Base-by-base conservation (phyloP, 2,329 filamentous ascomycete genomes). In the Diaporthe sp. region DNA sequence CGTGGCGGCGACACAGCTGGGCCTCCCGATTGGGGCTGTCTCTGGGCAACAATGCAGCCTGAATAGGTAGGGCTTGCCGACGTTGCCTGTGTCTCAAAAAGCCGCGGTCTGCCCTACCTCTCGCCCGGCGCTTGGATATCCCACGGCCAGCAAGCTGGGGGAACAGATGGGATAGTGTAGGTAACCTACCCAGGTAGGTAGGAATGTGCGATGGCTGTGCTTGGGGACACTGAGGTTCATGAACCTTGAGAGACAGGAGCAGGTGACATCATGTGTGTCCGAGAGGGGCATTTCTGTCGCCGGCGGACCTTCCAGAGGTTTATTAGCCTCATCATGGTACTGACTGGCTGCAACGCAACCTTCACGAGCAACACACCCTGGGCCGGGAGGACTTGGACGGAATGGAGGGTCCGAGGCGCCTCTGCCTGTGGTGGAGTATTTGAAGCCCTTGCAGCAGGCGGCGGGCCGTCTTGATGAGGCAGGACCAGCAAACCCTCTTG, bases 21-120 rank as follows among this genome's bases (percentile, higher is more conserved):
- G 47, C 60, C 70, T 42, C 25, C 70, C 70, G 58, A 45, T 40
- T 64, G 47, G 45, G 25, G 47, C 60, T 28, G 47, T 68, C 47
- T 54, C 47, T 68, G 47, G 50, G 17, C 64, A 40, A 68, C 64
- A 68, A 40, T 22, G 47, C 64, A 54, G 70, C 60, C 70, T 72
- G 47, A 54, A 54, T 45, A 55, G 70, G 70, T 72, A 72, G 70
- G 70, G 70, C 70, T 72, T 72, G 70, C 70, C 57, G 69, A 72
- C 45, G 70, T 72, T 72, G 70, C 38, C 47, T 45, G 22, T 64
- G 70, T 72, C 60, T 72, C 70, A 72, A 55, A 42, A 64, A 54
- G 64, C 64, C 64, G 64, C 45, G 47, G 33, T 68, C 30, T 68
- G 64, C 64, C 47, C 47, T 54, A 68, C 47, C n/a, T 54, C 33